A percentile compares a stretch with the other conserved stretches of the same genome.
Conservation (phyloP, 805 yeast genomes). For the Candida corydali region DNA sequence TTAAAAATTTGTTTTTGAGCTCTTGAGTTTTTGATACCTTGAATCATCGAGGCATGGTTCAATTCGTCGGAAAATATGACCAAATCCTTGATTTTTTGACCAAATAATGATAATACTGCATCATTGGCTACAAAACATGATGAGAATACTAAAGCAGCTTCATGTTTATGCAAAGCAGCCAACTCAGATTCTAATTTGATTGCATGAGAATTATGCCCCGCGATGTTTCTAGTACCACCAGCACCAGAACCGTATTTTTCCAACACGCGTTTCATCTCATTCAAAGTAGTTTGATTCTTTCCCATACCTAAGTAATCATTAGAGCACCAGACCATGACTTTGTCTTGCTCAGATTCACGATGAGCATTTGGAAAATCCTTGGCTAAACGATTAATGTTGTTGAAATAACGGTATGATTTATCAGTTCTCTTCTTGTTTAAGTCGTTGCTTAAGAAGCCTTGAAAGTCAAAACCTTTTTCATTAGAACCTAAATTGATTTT, state of each 20-base stretch:
- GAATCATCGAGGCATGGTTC: constrained; percentile 98
- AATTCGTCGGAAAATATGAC: constrained; percentile 89
- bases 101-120: constrained; percentile 85
- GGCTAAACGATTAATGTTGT: constrained; percentile 95
- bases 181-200: constrained; percentile 78
- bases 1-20: constrained; percentile 85
- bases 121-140: constrained; percentile 98
- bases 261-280: constrained; percentile 74
- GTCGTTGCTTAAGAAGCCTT: constrained; percentile 63
- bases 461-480: constrained; percentile 63
- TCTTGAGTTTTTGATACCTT: constrained; percentile 88
- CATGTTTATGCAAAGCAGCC: constrained; percentile 90
- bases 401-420: constrained; percentile 92
- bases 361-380: constrained; percentile 93
- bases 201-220: constrained; percentile 95
- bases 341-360: constrained; percentile 65
- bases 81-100: constrained; percentile 83
- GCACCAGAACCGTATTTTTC: constrained; percentile 97
- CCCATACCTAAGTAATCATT: constrained; percentile 98
- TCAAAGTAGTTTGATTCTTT: constrained; percentile 65
- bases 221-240: constrained; percentile 98
- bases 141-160: constrained; percentile 90
- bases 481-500: constrained; percentile 34
- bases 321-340: constrained; percentile 98
- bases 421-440: constrained; percentile 73